Percentiles rank a stretch among this genome's conserved stretches.
These are phyloP conservation scores for Camellia oleifera DNA, from an alignment of 179 eudicot species.

Conservation along the genomic window DNA sequence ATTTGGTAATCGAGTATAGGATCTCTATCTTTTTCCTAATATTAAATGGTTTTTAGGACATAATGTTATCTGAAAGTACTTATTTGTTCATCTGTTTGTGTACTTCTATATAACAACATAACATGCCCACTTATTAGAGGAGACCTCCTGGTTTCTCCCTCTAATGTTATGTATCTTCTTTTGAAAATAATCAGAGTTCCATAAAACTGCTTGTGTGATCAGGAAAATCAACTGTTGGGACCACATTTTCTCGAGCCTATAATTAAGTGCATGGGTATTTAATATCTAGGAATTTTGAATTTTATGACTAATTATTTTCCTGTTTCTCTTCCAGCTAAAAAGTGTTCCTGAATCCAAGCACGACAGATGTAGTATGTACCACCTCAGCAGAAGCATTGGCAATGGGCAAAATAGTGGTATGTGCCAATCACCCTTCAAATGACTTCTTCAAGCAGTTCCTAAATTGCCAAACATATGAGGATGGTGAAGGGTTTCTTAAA, in stretches of 20 bases:
- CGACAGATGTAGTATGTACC: conserved; percentile 97
- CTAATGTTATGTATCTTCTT: background rate
- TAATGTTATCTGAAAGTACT: too few relatives aligned
- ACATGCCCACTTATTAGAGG: background rate
- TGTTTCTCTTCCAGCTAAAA: conserved; percentile 56
- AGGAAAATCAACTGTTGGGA: background rate
- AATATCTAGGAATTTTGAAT: background rate
- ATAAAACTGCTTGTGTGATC: background rate
- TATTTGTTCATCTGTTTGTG: background rate
- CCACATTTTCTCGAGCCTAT: background rate
- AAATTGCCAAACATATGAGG: conserved; percentile 64
- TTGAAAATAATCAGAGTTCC: background rate
- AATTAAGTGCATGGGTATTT: background rate
- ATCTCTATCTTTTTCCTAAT: too few relatives aligned
- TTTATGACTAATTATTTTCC: background rate
- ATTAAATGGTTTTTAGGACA: background rate
- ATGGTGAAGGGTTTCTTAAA: conserved; percentile 58
- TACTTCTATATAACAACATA: background rate
- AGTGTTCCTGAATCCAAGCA: conserved; percentile 95
- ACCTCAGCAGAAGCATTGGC: conserved; percentile 97
- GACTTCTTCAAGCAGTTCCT: conserved; percentile 94
- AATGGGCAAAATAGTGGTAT: conserved; percentile 93
- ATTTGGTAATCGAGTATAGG: too few relatives aligned
- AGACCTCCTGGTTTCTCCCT: background rate
- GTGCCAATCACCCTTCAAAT: conserved; percentile 91